These are phyloP conservation scores for Aureobasidium sp. DNA, from an alignment of 2,329 filamentous ascomycete species.

Conservation along the genomic window DNA sequence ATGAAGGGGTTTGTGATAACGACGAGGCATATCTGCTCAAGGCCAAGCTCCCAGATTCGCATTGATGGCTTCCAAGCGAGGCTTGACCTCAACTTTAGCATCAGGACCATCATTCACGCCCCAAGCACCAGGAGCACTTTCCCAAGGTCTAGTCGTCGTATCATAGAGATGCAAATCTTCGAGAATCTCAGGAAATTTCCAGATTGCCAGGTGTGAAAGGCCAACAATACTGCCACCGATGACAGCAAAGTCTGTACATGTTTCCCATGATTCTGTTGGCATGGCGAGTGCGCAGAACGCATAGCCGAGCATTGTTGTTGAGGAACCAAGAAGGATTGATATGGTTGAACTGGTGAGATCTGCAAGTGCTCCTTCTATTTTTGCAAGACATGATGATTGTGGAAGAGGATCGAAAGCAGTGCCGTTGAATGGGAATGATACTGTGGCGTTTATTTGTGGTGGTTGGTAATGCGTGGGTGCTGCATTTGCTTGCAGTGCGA, in stretches of 20 bases:
- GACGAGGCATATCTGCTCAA: not conserved
- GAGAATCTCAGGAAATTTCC: constrained; percentile 4
- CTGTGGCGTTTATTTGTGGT: not conserved
- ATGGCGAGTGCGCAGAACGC: not conserved
- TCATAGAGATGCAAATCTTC: not conserved
- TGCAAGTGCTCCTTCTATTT: not conserved
- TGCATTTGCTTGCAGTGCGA: not conserved
- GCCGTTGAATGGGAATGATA: not conserved
- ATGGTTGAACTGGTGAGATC: constrained; percentile 6
- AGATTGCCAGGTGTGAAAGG: constrained; percentile 1
- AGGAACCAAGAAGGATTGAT: constrained; percentile 5
- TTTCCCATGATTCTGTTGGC: constrained; percentile 2
- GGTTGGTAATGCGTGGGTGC: not conserved
- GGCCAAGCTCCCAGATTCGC: not conserved
- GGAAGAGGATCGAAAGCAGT: not conserved
- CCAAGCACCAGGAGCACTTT: not conserved
- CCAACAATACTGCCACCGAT: constrained; percentile 5
- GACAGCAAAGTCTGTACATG: constrained; percentile 7
- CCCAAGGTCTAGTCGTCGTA: not conserved
- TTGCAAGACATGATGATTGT: not conserved
- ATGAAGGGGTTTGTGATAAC: not conserved
- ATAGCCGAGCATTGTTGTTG: constrained; percentile 8
- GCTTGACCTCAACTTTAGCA: not conserved
- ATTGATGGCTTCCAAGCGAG: not conserved
- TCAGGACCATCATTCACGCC: not conserved